Conservation (phyloP, 441 rosid genomes). For the Dalechampia spathulata region DNA sequence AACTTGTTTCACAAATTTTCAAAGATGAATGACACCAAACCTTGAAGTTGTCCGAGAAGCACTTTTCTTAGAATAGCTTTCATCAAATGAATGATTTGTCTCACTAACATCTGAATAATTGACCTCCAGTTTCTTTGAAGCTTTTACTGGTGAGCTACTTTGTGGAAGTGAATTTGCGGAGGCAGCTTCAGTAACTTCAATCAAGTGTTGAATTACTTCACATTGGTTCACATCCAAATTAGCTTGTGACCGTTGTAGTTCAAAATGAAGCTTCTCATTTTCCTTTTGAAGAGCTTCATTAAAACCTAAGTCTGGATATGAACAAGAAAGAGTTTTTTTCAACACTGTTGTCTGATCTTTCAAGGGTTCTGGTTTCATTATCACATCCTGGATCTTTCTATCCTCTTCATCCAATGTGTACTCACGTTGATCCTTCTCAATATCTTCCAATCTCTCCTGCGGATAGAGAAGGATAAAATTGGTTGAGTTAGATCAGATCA, state of each 20-base stretch:
- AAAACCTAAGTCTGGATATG: constrained; percentile 73
- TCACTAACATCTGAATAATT: constrained; percentile 36
- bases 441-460: constrained; percentile 79
- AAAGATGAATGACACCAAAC: constrained; percentile 24
- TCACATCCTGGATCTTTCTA: constrained; percentile 66
- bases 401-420: constrained; percentile 93
- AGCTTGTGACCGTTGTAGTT: constrained; percentile 67
- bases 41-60: constrained; percentile 50
- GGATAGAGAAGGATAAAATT: neutral
- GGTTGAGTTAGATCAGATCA: constrained; percentile 6
- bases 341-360: constrained; percentile 49
- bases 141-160: constrained; percentile 38
- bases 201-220: constrained; percentile 69
- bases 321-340: constrained; percentile 74
- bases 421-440: constrained; percentile 77
- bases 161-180: constrained; percentile 36
- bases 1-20: neutral
- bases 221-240: constrained; percentile 61
- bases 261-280: constrained; percentile 61
- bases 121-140: constrained; percentile 42
- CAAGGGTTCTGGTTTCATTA: constrained; percentile 62
- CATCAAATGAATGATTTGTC: constrained; percentile 37
- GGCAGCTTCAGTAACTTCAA: constrained; percentile 63
- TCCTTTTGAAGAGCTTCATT: constrained; percentile 72
- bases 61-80: constrained; percentile 38